Conservation (phyloP, 345 rosid species). For the Psidium friedrichsthalianum region DNA sequence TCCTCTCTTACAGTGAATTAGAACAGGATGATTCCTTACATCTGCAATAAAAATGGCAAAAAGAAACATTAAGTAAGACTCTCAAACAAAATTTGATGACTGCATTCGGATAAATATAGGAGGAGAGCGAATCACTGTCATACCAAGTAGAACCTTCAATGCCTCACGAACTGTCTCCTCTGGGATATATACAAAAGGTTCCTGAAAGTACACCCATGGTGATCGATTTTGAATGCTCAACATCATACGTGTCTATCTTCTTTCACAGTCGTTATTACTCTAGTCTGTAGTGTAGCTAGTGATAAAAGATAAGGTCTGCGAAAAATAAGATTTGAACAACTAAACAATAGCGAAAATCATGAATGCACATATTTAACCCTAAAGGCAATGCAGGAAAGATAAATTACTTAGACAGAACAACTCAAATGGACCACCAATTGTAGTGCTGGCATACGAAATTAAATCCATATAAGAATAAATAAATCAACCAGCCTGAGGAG, state of each 20-base stretch:
- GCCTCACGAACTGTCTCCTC: slow-evolving; percentile 81
- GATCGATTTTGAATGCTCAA: background rate
- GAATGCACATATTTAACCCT: background rate
- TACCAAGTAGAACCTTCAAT: slow-evolving; percentile 82
- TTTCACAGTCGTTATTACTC: background rate
- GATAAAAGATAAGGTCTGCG: background rate
- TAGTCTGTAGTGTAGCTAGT: background rate
- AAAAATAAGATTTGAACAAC: background rate
- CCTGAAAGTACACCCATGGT: slow-evolving; percentile 34
- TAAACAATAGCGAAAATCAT: background rate
- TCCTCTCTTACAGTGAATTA: slow-evolving; percentile 91
- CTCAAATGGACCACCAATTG: background rate
- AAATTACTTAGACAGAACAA: background rate
- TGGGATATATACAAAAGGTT: slow-evolving; percentile 68
- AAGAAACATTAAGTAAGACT: background rate
- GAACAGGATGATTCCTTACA: slow-evolving; percentile 78
- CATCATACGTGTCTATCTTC: background rate
- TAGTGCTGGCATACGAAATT: background rate
- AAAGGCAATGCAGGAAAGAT: background rate
- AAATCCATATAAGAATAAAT: background rate
- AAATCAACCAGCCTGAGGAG: background rate
- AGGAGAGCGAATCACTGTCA: background rate
- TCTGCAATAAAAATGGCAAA: slow-evolving; percentile 26
- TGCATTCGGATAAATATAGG: background rate
- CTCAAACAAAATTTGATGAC: background rate